These are phyloP conservation scores for Pilatotrama ljubarskyi DNA, from an alignment of 768 basidiomycete species.

Conservation along the genomic window DNA sequence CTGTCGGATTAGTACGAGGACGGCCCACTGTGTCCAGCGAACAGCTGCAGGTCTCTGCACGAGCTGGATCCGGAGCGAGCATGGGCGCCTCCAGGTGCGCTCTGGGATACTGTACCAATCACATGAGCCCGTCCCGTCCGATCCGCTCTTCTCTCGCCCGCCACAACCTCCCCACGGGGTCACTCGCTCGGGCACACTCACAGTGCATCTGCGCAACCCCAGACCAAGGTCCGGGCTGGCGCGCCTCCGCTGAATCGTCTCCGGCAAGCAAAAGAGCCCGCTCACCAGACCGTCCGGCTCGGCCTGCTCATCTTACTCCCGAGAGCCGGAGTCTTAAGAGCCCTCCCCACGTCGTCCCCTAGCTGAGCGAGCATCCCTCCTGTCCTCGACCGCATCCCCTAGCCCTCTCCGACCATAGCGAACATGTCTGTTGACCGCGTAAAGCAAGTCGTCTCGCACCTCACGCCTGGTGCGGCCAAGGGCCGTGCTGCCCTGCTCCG, in stretches of 20 bases:
- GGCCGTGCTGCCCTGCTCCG: conserved; percentile 54
- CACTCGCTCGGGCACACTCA: not conserved
- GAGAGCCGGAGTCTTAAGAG: conserved; percentile 3
- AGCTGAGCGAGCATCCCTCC: conserved; percentile 2
- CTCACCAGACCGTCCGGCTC: conserved; percentile 6
- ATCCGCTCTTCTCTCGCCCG: not conserved
- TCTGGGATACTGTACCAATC: not conserved
- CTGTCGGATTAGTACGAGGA: too few relatives aligned
- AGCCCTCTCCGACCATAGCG: not conserved
- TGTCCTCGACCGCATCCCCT: not conserved
- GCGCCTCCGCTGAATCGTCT: not conserved
- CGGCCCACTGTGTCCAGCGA: too few relatives aligned
- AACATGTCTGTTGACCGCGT: conserved; percentile 53
- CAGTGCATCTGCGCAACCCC: not conserved
- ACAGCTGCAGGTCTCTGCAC: too few relatives aligned
- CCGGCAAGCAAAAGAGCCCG: not conserved
- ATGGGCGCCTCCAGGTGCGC: too few relatives aligned
- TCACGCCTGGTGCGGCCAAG: conserved; percentile 40
- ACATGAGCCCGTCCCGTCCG: not conserved
- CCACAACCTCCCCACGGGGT: not conserved
- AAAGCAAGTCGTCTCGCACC: conserved; percentile 63
- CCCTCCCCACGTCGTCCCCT: not conserved
- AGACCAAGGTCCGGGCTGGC: not conserved
- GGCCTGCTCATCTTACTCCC: not conserved
- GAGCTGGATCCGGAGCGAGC: too few relatives aligned